Evolutionary conservation across 2,329 filamentous ascomycete species (phyloP), one percentile per base, ranked within the genome.

Genomic region (Cladophialophora carrionii): DNA sequence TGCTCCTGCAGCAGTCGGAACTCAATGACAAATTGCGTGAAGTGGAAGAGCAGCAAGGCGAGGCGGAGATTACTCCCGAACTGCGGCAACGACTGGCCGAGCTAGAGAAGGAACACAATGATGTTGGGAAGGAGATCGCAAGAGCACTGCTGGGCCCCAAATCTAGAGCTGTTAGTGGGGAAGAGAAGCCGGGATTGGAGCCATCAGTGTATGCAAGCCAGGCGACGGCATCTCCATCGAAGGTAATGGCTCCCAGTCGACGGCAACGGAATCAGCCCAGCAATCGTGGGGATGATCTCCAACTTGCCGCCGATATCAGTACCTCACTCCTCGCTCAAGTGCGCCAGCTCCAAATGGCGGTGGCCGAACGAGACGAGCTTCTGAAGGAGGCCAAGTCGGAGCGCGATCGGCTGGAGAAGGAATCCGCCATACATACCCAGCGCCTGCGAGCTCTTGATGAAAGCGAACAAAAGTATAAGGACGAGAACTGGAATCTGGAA

Each of bases 401-500:
- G 68, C 91, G 90, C 72, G 89, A 90, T 5, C 86, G 87, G 66
- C 83, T 98, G 41, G 93, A 98, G 76, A 85, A 91, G 37, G 93
- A 97, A 70, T 85, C 88, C 0, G 90, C 96, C 75, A 87, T 85
- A 2, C 86, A 96, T 69, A 85, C 89, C 60, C 91, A 96, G 76
- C 87, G 92, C 37, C 82, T 98, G 69, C 90, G 91, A 74, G 85
- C 86, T 6, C 82, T 97, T 48, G 93, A 97, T 72, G 95, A 99
- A 78, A 96, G 90, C 75, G 95, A 99, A 76, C 90, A 96, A 73
- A 89, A 91, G 59, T 96, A 96, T 80, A 98, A 97, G 79, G 95
- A 99, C 74, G 95, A 98, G 77, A 99, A 98, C 76, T 99, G 95
- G 95, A 94, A 90, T 68, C 84, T 99, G 43, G 95, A 99, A 77